Evolutionary conservation across 1,139 yeast genomes (phyloP).

Genomic region (Geotrichum siamense): DNA sequence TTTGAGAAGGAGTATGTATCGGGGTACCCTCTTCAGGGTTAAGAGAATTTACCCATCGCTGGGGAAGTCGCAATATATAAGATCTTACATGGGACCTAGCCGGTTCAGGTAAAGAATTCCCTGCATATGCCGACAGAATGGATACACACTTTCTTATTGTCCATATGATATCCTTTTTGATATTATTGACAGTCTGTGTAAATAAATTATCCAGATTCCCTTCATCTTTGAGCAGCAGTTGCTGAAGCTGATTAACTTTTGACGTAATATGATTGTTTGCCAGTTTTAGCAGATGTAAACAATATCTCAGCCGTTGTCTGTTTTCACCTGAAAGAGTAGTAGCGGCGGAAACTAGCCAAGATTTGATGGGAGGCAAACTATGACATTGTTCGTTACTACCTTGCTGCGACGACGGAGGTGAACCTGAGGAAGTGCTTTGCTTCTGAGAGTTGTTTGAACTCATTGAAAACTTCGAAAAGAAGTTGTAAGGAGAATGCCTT

Average conservation of each 20-base stretch:
- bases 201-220: constrained; percentile 11
- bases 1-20: constrained; percentile 9
- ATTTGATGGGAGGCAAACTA: constrained; percentile 4
- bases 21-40: constrained; percentile 16
- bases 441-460: neutral
- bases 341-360: constrained; percentile 35
- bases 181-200: constrained; percentile 35
- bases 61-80: constrained; percentile 66
- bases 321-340: constrained; percentile 52
- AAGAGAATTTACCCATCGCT: constrained; percentile 46
- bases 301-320: constrained; percentile 60
- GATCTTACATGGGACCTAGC: constrained; percentile 80
- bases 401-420: neutral
- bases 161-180: constrained; percentile 75
- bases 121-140: constrained; percentile 77
- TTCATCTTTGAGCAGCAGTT: constrained; percentile 41
- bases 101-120: constrained; percentile 68
- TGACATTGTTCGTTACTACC: neutral
- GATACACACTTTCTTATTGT: constrained; percentile 86
- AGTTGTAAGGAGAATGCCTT: constrained; percentile 16
- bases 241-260: constrained; percentile 58
- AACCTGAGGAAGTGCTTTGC: neutral
- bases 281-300: constrained; percentile 62
- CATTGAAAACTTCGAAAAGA: constrained; percentile 25
- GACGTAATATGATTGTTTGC: constrained; percentile 67